phyloP scores from a whole-genome alignment of 2,329 filamentous ascomycete species.

The Nothophoma quercina region DNA sequence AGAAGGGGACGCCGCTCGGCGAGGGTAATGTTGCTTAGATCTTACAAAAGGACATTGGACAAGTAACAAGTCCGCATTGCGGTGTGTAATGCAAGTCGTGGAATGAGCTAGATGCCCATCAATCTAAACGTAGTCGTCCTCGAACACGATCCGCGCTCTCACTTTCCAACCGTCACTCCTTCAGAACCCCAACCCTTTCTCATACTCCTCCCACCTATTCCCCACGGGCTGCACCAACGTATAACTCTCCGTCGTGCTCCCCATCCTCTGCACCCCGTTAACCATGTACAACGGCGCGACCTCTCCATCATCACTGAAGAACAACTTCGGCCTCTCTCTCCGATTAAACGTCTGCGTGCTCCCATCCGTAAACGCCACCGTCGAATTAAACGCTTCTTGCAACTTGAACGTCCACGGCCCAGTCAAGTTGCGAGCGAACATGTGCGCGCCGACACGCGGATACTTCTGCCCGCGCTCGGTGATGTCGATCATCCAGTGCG shows the following conservation, averaged over 20 bases:
- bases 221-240: slow-evolving; percentile 54
- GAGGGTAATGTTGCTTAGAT: too few species aligned
- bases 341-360: slow-evolving; percentile 51
- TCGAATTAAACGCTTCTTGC: slow-evolving; percentile 40
- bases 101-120: neutral
- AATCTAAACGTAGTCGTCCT: too few species aligned
- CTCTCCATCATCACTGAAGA: slow-evolving; percentile 57
- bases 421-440: slow-evolving; percentile 37
- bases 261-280: slow-evolving; percentile 57
- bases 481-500: slow-evolving; percentile 46
- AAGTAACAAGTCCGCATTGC: too few species aligned
- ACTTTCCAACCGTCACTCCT: too few species aligned
- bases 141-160: too few species aligned
- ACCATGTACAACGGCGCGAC: slow-evolving; percentile 57
- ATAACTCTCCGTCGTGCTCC: slow-evolving; percentile 43
- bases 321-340: slow-evolving; percentile 59
- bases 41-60: too few species aligned
- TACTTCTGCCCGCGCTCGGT: slow-evolving; percentile 35
- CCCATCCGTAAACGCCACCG: slow-evolving; percentile 52
- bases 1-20: neutral
- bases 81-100: neutral
- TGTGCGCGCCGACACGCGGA: slow-evolving; percentile 46
- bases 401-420: slow-evolving; percentile 46
- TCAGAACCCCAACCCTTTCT: slow-evolving; percentile 23
- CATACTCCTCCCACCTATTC: slow-evolving; percentile 17